Base-by-base conservation (phyloP, 1,284 basidiomycete species). In the Cutaneotrichosporon sp. region DNA sequence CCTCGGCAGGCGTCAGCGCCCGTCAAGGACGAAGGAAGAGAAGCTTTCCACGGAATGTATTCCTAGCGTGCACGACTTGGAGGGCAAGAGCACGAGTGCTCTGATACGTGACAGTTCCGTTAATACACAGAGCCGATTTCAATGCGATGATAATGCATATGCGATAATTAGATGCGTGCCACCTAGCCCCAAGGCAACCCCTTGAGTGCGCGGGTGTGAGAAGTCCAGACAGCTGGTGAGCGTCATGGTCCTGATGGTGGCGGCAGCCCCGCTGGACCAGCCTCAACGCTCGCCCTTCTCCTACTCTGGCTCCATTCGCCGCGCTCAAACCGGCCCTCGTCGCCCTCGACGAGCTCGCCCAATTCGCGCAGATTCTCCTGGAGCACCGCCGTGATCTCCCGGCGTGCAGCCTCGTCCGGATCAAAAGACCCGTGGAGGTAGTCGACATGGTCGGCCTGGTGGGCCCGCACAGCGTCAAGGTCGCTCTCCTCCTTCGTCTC, bases 351-450 rank as follows among this genome's bases (percentile, higher is more conserved):
- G n/a, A 44, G 47, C 46, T 63, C 57, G 1, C 74, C 74, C 42
- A 75, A 52, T 25, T 52, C 46, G 26, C 53, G 48, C 46, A 75
- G 49, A 17, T 63, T 66, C 11, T 71, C 62, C 52, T 69, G 80
- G 51, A 97, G 81, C 77, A 94, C 91, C 79, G 92, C 72, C 78
- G 98, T 98, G 82, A 98, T 98, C 75, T 98, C 96, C 55, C 96
- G 87, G 9, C 42, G 42, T 12, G 42, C 27, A 12, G 27, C n/a
- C 19, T 31, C 27, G 26, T 39, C 46, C 12, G 46, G 46, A 16
- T 49, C 46, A 4, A 29, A 26, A n/a, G 7, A 35, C 17, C 46
- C 34, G 17, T 14, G 16, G 3, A 37, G 35, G 12, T 37, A 37
- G 24, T 46, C 33, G 2, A 17, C 45, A 14, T 32, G 31, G 3